Base-by-base conservation (phyloP, 73 alveolate species). In the Effrenium voratum region DNA sequence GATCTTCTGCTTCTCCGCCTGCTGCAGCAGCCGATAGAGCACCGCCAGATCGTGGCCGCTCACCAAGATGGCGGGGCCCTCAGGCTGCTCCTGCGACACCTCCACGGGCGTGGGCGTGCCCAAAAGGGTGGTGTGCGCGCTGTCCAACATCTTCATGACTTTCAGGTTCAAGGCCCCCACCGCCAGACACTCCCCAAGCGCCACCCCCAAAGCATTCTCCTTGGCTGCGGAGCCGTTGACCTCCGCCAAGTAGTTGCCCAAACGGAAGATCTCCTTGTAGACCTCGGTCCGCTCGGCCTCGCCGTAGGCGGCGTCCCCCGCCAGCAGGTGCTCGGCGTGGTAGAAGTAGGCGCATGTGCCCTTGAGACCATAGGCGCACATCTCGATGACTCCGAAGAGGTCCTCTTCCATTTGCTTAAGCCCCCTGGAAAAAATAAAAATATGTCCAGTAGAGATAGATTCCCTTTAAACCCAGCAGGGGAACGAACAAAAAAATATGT, bases 101-200 rank as follows among this genome's bases (percentile, higher is more conserved):
- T 59, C 76, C 26, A 94, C 80, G 36, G 99, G 99, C 79, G 49
- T 86, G 40, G 99, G 99, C 26, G 75, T 45, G 40, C 99, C 99
- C 63, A 93, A 47, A 24, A 52, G 47, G 63, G 91, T 32, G 45
- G 41, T 93, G 88, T 92, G 98, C 15, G 90, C 93, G 15, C 82
- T 94, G 5, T 77, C 92, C 93, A 93, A n/a, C 28, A 75, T 28
- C 47, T 93, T 77, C 99, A 93, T 93, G 40, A 93, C 99, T 60
- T 77, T 45, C 80, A 55, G 32, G 43, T 93, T 93, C 70, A 38
- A 19, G 36, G 75, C 80, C 75, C 98, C 82, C 60, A 75, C 24
- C 30, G 38, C 79, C 76, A 40, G 30, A 34, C 81, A 57, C 68
- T 75, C 91, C 15, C 73, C 73, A 4, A 73, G 68, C 19, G 57